Evolutionary conservation across 768 basidiomycete genomes (phyloP).

Genomic region (Megacollybia marginata): DNA sequence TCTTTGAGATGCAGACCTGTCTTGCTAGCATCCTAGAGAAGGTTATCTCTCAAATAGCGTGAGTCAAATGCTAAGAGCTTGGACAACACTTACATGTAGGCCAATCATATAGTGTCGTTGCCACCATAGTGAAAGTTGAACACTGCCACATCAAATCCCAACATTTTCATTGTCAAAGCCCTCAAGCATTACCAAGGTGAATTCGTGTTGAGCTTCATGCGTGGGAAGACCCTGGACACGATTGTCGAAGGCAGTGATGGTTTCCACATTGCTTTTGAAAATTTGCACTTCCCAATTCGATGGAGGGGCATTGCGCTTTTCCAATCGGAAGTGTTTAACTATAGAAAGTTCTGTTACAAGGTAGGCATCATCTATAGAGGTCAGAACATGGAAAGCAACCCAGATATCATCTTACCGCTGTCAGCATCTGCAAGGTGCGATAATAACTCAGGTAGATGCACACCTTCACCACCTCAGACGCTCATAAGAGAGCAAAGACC

Average conservation of each 20-base stretch:
- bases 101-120: slow-evolving; percentile 42
- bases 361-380: slow-evolving; percentile 41
- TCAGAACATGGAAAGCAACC: not conserved
- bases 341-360: slow-evolving; percentile 36
- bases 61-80: not conserved
- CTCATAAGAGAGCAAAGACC: slow-evolving; percentile 57
- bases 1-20: slow-evolving; percentile 50
- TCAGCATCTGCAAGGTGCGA: slow-evolving; percentile 50
- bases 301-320: slow-evolving; percentile 36
- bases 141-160: slow-evolving; percentile 37
- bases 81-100: slow-evolving; percentile 49
- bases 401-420: slow-evolving; percentile 43
- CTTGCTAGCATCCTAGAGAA: slow-evolving; percentile 61
- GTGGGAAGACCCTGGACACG: slow-evolving; percentile 16
- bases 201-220: slow-evolving; percentile 25
- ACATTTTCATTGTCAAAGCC: slow-evolving; percentile 31
- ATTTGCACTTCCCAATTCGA: slow-evolving; percentile 27
- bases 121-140: slow-evolving; percentile 38
- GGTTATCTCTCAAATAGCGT: slow-evolving; percentile 45
- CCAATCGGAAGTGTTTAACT: slow-evolving; percentile 42
- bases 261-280: slow-evolving; percentile 48
- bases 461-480: slow-evolving; percentile 70
- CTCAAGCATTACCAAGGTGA: slow-evolving; percentile 29
- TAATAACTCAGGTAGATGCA: slow-evolving; percentile 11
- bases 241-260: slow-evolving; percentile 35